phyloP scores from a whole-genome alignment of 306 rosid species.

The Acacia confusa region DNA sequence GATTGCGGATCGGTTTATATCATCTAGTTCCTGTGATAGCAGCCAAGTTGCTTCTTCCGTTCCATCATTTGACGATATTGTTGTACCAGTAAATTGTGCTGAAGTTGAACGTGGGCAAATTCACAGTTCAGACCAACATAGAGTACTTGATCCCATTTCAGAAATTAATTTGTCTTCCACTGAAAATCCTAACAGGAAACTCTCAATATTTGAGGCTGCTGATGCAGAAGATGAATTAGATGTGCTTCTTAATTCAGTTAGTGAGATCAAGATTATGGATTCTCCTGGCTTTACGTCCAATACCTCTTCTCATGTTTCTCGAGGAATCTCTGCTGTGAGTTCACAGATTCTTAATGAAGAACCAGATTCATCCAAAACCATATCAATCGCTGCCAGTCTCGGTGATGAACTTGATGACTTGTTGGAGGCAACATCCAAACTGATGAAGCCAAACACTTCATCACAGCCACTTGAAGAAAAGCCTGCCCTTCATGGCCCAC shows the following conservation, averaged over 20 bases:
- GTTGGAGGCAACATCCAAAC: conserved; percentile 60
- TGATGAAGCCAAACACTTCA: conserved; percentile 30
- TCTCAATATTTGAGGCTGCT: conserved; percentile 43
- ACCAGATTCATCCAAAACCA: conserved; percentile 33
- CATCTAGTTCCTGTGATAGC: conserved; percentile 35
- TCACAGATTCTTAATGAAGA: conserved; percentile 38
- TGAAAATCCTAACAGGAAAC: conserved; percentile 32
- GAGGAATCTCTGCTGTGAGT: conserved; percentile 32
- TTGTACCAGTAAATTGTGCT: conserved; percentile 23
- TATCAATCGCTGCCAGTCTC: conserved; percentile 37
- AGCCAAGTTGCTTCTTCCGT: conserved; percentile 28
- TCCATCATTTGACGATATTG: conserved; percentile 1
- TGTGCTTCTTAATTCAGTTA: conserved; percentile 67
- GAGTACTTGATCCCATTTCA: conserved; percentile 24
- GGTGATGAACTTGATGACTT: conserved; percentile 77
- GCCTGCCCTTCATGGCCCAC: conserved; percentile 19
- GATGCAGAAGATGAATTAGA: conserved; percentile 69
- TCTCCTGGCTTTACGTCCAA: conserved; percentile 30
- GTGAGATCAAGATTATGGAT: conserved; percentile 41
- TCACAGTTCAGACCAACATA: conserved; percentile 32
- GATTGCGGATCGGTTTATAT: conserved; percentile 26
- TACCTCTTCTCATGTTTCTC: conserved; percentile 28
- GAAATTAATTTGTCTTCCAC: conserved; percentile 26
- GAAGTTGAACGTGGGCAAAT: conserved; percentile 26
- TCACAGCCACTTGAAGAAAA: conserved; percentile 37